Base-by-base conservation (phyloP, 1,284 basidiomycete genomes). In the Lignosus rhinocerotis region DNA sequence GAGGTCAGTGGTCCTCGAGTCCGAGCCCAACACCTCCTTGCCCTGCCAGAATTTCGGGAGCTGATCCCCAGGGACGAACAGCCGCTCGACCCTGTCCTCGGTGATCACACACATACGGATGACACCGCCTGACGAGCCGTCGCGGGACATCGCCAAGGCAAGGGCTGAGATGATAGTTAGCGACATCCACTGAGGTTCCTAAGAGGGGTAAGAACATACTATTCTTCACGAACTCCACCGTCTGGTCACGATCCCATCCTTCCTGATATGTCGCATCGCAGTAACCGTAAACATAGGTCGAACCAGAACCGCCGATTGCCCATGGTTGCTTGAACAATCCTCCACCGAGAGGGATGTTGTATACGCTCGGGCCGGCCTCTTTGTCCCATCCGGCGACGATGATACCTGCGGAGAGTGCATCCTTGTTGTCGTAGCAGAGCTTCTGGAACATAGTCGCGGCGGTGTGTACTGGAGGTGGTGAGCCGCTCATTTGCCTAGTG, bases 321-420 rank as follows among this genome's bases (percentile, higher is more conserved):
- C 95, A 98, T 10, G 95, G 94, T 70, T 96, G 94, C 65, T 91
- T 85, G 84, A 98, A 97, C 53, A 94, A 78, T 39, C 95, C 95
- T 56, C 95, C 95, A 44, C 95, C 95, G 17, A 98, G 81, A 19
- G 95, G 95, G 56, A 98, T 94, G 73, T 98, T 98, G 78, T 94
- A 99, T 43, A 99, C 96, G 61, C 90, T 92, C 0, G 96, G 93
- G n/a, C 96, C 96, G 47, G 79, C 79, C 67, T 94, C 87, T 73
- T 89, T 90, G 76, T 99, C 97, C 95, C 96, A 99, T 0, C 97
- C 97, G 14, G 92, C 97, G 21, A 98, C 95, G 69, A 99, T 99
- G 74, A 99, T 98, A 31, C 97, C 96, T 1, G 97, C 97, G 42
- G 83, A 87, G 39, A 99, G 76, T 3, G 74, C 75, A 72, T 94